Percentiles rank a stretch among this genome's conserved stretches.
Conservation (phyloP, 2,329 filamentous ascomycete genomes). For the Exophiala sideris region DNA sequence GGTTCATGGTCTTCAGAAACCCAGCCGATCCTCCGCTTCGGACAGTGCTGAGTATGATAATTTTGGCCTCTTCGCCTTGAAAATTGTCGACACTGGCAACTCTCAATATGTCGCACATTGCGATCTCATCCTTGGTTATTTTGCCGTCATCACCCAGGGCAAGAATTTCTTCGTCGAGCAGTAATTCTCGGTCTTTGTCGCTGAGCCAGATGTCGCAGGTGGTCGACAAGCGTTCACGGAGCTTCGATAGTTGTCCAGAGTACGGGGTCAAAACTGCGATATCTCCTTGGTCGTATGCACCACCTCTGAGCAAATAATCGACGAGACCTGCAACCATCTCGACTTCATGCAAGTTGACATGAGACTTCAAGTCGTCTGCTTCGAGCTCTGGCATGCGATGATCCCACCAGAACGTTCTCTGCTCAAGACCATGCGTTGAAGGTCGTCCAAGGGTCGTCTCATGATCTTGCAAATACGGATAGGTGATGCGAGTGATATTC, state of each 20-base stretch:
- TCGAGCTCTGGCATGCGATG: constrained; percentile 29
- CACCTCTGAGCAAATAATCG: constrained; percentile 28
- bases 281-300: constrained; percentile 30
- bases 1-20: constrained; percentile 34
- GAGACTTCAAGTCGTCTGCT: constrained; percentile 27
- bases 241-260: constrained; percentile 30
- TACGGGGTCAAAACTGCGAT: constrained; percentile 36
- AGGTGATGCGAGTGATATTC: constrained; percentile 29
- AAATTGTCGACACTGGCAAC: constrained; percentile 35
- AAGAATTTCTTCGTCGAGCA: constrained; percentile 29
- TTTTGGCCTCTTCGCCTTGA: constrained; percentile 37
- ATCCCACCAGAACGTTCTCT: constrained; percentile 33
- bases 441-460: constrained; percentile 9
- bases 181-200: constrained; percentile 29
- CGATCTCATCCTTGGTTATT: constrained; percentile 23
- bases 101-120: constrained; percentile 29
- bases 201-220: constrained; percentile 32
- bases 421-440: constrained; percentile 25
- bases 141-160: constrained; percentile 16
- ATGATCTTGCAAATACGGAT: constrained; percentile 31
- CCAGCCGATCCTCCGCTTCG: constrained; percentile 33
- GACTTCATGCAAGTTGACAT: constrained; percentile 31
- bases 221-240: constrained; percentile 23
- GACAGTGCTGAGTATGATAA: constrained; percentile 34
- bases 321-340: constrained; percentile 32